Conservation (phyloP, 495 filamentous ascomycete species). For the Arthonia radiata region DNA sequence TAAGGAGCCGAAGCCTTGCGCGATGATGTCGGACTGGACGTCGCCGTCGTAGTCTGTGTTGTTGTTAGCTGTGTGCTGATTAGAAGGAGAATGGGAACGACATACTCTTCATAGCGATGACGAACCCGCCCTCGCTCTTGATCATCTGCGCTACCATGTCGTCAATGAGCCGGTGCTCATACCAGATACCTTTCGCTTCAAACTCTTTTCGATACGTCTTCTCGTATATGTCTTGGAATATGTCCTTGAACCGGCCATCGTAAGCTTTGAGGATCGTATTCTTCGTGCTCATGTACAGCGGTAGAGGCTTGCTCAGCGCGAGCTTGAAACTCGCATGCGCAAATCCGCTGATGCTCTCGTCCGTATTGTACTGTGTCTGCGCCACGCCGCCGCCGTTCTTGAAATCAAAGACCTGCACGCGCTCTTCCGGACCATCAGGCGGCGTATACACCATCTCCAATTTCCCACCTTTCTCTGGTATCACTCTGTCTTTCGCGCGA, state of each 20-base stretch:
- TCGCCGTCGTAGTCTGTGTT: slow-evolving; percentile 83
- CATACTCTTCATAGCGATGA: slow-evolving; percentile 95
- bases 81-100: slow-evolving; percentile 3
- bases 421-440: slow-evolving; percentile 46
- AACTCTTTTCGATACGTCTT: slow-evolving; percentile 65
- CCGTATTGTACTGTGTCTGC: slow-evolving; percentile 92
- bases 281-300: slow-evolving; percentile 98
- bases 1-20: slow-evolving; percentile 92
- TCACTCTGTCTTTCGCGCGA: slow-evolving; percentile 73
- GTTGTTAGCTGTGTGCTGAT: slow-evolving; percentile 4
- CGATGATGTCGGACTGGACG: slow-evolving; percentile 93
- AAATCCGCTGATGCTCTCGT: slow-evolving; percentile 81
- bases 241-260: slow-evolving; percentile 94
- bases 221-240: slow-evolving; percentile 95
- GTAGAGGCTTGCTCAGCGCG: slow-evolving; percentile 60
- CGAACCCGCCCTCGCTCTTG: slow-evolving; percentile 81
- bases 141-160: slow-evolving; percentile 99
- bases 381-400: slow-evolving; percentile 54
- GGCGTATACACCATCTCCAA: slow-evolving; percentile 89
- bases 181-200: slow-evolving; percentile 84
- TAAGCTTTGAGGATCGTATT: slow-evolving; percentile 99
- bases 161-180: slow-evolving; percentile 96
- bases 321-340: slow-evolving; percentile 92
- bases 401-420: slow-evolving; percentile 74
- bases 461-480: slow-evolving; percentile 46